phyloP scores from a whole-genome alignment of 2,329 filamentous ascomycete genomes.

The Fusarium sp. region DNA sequence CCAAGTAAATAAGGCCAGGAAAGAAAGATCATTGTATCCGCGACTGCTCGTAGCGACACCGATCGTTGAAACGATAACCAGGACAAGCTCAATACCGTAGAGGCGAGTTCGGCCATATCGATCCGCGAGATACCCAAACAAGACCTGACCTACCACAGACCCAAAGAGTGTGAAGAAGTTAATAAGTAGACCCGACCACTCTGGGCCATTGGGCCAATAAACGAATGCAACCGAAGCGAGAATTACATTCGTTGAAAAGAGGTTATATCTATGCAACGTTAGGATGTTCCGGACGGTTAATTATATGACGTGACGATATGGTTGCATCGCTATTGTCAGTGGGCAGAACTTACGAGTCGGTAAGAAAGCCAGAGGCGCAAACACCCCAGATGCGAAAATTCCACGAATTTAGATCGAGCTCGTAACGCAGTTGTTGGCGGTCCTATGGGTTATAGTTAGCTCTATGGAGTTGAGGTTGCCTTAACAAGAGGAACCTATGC shows the following conservation, averaged over 20 bases:
- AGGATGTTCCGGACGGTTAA: background rate
- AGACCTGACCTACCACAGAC: constrained; percentile 63
- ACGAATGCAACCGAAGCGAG: constrained; percentile 64
- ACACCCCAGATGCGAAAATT: constrained; percentile 66
- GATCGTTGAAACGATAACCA: constrained; percentile 68
- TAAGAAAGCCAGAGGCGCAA: constrained; percentile 65
- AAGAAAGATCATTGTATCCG: constrained; percentile 62
- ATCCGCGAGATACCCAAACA: constrained; percentile 66
- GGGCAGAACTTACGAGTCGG: constrained; percentile 59
- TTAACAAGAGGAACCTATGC: constrained; percentile 22
- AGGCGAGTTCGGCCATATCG: constrained; percentile 65
- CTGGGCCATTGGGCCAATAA: constrained; percentile 60
- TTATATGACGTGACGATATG: background rate
- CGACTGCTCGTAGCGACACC: constrained; percentile 64
- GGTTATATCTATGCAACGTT: constrained; percentile 57
- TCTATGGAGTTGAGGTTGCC: constrained; percentile 1
- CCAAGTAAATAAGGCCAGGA: constrained; percentile 63
- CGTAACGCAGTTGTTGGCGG: constrained; percentile 63
- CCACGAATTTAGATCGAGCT: constrained; percentile 66
- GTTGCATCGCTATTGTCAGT: background rate
- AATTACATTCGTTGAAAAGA: constrained; percentile 66
- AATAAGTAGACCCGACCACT: constrained; percentile 60
- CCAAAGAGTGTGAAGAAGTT: constrained; percentile 65
- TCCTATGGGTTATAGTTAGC: constrained; percentile 52
- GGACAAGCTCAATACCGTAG: constrained; percentile 66